Percentiles rank a stretch among this genome's conserved stretches.
Evolutionary conservation across 331 rosid genomes (phyloP).

Genomic region (Pyracantha coccinea): DNA sequence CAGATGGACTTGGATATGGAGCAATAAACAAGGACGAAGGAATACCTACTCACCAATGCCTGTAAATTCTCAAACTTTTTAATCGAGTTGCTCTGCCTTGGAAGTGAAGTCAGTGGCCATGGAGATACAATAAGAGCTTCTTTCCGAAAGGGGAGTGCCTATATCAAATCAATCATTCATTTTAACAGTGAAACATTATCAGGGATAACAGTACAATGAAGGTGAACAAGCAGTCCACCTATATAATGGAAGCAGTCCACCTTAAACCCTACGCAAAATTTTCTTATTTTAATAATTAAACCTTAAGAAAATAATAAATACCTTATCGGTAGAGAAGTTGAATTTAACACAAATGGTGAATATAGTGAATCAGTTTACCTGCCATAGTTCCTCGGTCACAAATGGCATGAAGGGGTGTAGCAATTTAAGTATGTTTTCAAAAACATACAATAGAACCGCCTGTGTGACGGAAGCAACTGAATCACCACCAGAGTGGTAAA

Average conservation of each 20-base stretch:
- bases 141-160: slow-evolving; percentile 84
- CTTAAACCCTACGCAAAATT: background rate
- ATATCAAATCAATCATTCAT: slow-evolving; percentile 6
- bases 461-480: slow-evolving; percentile 55
- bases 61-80: slow-evolving; percentile 83
- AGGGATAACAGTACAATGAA: background rate
- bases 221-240: background rate
- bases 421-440: slow-evolving; percentile 71
- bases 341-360: background rate
- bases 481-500: slow-evolving; percentile 46
- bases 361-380: slow-evolving; percentile 34
- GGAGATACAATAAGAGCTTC: slow-evolving; percentile 76
- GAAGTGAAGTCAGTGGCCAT: slow-evolving; percentile 82
- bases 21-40: slow-evolving; percentile 1
- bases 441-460: slow-evolving; percentile 82
- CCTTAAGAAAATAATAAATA: background rate
- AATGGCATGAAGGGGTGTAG: slow-evolving; percentile 98
- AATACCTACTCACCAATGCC: slow-evolving; percentile 57
- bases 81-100: slow-evolving; percentile 48
- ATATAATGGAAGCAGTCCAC: background rate
- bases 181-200: background rate
- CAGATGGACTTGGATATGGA: background rate
- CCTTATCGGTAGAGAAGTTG: background rate
- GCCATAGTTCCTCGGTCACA: slow-evolving; percentile 97
- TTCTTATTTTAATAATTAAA: background rate